Conservation (phyloP, 2,329 filamentous ascomycete genomes). For the Trichothecium sympodiale region DNA sequence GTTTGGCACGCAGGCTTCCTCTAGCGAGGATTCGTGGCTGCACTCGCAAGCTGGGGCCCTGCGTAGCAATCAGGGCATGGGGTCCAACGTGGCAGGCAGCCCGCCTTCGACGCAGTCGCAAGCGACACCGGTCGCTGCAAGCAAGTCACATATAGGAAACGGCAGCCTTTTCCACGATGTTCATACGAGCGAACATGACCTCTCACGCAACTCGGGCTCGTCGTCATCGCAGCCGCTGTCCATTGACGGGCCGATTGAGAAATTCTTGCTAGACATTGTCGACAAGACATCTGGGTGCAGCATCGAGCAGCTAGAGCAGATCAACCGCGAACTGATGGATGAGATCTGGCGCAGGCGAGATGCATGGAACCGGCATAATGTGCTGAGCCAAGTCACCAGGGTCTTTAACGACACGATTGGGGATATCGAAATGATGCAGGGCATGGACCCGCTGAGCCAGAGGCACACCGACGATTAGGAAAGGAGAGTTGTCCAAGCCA, state of each 20-base stretch:
- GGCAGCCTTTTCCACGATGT: slow-evolving; percentile 30
- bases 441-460: slow-evolving; percentile 32
- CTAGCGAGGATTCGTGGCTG: slow-evolving; percentile 42
- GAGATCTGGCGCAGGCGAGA: slow-evolving; percentile 69
- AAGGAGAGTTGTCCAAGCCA: not conserved
- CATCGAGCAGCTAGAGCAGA: slow-evolving; percentile 90
- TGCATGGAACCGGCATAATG: slow-evolving; percentile 74
- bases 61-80: slow-evolving; percentile 18
- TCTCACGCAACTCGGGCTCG: slow-evolving; percentile 17
- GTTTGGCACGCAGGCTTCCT: slow-evolving; percentile 32
- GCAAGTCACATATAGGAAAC: slow-evolving; percentile 10
- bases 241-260: slow-evolving; percentile 37
- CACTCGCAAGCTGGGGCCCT: slow-evolving; percentile 47
- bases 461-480: slow-evolving; percentile 3
- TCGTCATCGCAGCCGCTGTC: slow-evolving; percentile 34
- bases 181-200: slow-evolving; percentile 20
- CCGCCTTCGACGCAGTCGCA: slow-evolving; percentile 27
- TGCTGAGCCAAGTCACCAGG: slow-evolving; percentile 49
- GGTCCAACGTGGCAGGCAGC: slow-evolving; percentile 18
- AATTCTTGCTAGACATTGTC: slow-evolving; percentile 53
- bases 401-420: slow-evolving; percentile 67
- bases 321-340: slow-evolving; percentile 85
- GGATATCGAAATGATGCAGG: slow-evolving; percentile 52
- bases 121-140: not conserved
- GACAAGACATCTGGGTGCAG: slow-evolving; percentile 63